Conservation (phyloP, 2,329 filamentous ascomycete species). For the Zymoseptoria ardabiliae region DNA sequence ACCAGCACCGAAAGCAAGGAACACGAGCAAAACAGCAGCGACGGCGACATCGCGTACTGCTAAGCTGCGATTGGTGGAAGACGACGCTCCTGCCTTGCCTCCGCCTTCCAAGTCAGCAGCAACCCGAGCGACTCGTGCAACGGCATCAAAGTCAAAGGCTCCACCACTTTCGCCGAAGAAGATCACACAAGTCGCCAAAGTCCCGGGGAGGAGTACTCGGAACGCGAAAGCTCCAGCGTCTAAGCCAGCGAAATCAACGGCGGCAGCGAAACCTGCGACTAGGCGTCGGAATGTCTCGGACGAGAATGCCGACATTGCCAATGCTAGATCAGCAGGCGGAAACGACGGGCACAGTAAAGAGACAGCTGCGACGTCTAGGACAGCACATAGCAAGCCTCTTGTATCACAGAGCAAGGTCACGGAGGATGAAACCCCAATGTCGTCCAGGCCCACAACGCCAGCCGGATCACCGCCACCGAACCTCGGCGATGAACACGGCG, state of each 20-base stretch:
- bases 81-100: background rate
- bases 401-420: background rate
- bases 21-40: constrained; percentile 1
- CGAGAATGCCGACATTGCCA: constrained; percentile 24
- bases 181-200: constrained; percentile 28
- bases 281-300: constrained; percentile 23
- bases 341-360: constrained; percentile 1
- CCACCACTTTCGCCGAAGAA: constrained; percentile 31
- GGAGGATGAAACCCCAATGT: constrained; percentile 17
- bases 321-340: constrained; percentile 4
- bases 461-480: constrained; percentile 10
- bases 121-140: constrained; percentile 16
- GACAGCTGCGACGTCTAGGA: constrained; percentile 3
- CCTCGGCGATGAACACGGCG: constrained; percentile 6
- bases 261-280: constrained; percentile 6
- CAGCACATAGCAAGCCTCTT: background rate
- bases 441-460: constrained; percentile 20
- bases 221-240: constrained; percentile 3
- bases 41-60: background rate
- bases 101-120: constrained; percentile 5
- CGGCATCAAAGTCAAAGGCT: constrained; percentile 19
- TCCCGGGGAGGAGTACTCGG: constrained; percentile 9
- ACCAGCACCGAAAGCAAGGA: background rate
- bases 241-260: constrained; percentile 6
- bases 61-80: constrained; percentile 1